These are phyloP conservation scores for Colletotrichum salicis DNA, from an alignment of 2,329 filamentous ascomycete genomes.

Conservation along the genomic window DNA sequence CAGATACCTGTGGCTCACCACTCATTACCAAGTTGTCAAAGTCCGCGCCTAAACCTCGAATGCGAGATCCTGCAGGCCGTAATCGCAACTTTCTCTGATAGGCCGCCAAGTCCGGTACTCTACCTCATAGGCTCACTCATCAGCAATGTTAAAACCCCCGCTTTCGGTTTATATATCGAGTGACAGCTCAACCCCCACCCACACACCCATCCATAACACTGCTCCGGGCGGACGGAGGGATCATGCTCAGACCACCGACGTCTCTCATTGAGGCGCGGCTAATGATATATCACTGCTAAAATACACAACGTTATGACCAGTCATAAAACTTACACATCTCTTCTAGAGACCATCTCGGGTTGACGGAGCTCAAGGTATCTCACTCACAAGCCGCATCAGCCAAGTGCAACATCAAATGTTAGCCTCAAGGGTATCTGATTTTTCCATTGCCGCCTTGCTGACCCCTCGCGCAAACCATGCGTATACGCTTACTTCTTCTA, in stretches of 20 bases:
- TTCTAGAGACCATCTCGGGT: neutral
- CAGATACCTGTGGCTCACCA: neutral
- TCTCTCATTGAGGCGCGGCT: too few relatives aligned
- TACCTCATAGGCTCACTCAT: too few relatives aligned
- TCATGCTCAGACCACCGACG: too few relatives aligned
- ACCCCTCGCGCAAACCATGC: neutral
- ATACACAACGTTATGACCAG: too few relatives aligned
- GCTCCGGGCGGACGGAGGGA: conserved; percentile 21
- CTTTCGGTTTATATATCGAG: conserved; percentile 9
- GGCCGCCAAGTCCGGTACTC: conserved; percentile 5
- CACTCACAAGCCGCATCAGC: neutral
- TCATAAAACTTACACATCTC: too few relatives aligned
- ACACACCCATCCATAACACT: neutral
- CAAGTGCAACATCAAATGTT: neutral
- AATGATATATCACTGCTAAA: too few relatives aligned
- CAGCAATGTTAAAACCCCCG: neutral
- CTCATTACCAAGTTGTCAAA: neutral
- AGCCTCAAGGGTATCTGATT: conserved; percentile 27
- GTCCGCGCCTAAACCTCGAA: neutral
- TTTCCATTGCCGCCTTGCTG: conserved; percentile 13
- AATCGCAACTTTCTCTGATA: neutral
- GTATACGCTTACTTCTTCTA: conserved; percentile 14
- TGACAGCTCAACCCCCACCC: neutral
- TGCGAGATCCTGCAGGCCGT: neutral
- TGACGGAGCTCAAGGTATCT: neutral